These are phyloP conservation scores for Astrothelium macrocarpum DNA, from an alignment of 495 filamentous ascomycete species.

Conservation along the genomic window DNA sequence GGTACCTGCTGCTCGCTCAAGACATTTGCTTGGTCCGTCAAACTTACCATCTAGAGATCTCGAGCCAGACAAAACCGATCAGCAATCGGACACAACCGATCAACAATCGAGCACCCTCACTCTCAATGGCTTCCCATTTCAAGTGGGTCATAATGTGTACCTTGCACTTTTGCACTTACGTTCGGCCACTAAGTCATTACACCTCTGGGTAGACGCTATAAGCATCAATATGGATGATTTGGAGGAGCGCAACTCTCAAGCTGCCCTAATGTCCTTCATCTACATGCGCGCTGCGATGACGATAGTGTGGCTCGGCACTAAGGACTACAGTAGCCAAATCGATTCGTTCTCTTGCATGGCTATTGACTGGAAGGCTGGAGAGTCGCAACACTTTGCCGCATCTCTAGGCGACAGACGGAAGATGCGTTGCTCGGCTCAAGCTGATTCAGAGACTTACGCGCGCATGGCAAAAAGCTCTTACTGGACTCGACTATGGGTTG, in stretches of 20 bases:
- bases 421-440: not conserved
- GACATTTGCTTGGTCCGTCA: not conserved
- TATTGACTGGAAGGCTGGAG: not conserved
- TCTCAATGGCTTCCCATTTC: not conserved
- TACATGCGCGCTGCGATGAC: not conserved
- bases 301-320: not conserved
- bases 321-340: not conserved
- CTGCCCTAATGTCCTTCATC: too few species aligned
- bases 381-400: not conserved
- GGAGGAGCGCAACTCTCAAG: too few species aligned
- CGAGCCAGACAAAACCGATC: not conserved
- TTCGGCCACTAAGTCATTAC: not conserved
- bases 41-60: not conserved
- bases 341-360: not conserved
- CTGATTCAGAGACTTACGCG: not conserved
- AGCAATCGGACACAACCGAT: too few species aligned
- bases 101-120: not conserved
- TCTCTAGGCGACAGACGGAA: not conserved
- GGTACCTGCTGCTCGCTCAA: not conserved
- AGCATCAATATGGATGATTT: too few species aligned
- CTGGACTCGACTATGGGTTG: not conserved
- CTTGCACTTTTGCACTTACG: not conserved
- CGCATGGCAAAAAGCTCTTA: not conserved
- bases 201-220: too few species aligned
- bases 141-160: not conserved